Evolutionary conservation across 2,329 filamentous ascomycete species (phyloP), one percentile per base, ranked within the genome.

Genomic region (Calonectria multiphialidica): DNA sequence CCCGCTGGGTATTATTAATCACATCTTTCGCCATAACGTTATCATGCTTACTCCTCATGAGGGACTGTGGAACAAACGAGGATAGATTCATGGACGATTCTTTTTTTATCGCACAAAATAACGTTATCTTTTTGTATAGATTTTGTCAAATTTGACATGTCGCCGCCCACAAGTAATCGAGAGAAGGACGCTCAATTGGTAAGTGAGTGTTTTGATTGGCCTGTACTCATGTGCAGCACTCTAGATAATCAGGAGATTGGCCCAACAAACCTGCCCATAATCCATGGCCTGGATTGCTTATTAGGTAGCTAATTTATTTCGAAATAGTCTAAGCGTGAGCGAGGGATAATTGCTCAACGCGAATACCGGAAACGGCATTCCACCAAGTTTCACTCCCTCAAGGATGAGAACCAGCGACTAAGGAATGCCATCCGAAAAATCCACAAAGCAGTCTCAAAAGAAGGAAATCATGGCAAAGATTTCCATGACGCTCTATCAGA

Each of bases 321-420:
- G 6, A 10, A 33, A 50, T 63, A 80, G 78, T 72, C 77, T 21
- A 79, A 77, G 50, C 77, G 76, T 4, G 78, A 80, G 65, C 75
- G 78, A 45, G 78, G 78, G 45, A 77, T 74, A 63, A 49, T 77
- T 33, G 78, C 78, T 5, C 78, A 80, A 64, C 75, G 78, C 21
- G 76, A 80, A 28, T 80, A 80, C 63, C 75, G 78, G 13, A 80
- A 80, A 25, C 73, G 78, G 1, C 78, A 80, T 62, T 76, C 73
- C 5, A 77, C 76, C 30, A 77, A 68, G 37, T 80, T 80, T 40
- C 74, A 75, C 30, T 74, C 33, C 3, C 74, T 80, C n/a, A 74
- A 79, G 49, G 78, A 80, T 5, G 78, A 80, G 33, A 80, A 80
- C 1, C 72, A 72, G 50, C 72, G 70, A n/a, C 45, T 80, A 30